Conservation (phyloP, 2,329 filamentous ascomycete species). For the Ophiostoma piceae region DNA sequence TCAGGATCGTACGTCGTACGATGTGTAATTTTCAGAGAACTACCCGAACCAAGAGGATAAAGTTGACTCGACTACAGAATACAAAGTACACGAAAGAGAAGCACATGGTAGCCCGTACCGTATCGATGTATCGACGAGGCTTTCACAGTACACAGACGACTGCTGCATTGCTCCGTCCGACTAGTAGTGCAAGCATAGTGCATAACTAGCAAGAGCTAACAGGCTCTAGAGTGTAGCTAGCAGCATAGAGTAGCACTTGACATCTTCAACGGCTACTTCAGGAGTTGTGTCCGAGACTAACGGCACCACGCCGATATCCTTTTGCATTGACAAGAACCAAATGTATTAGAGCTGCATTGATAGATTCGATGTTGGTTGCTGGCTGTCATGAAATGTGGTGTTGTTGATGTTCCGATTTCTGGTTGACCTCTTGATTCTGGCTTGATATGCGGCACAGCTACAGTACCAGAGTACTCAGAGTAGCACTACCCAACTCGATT, state of each 20-base stretch:
- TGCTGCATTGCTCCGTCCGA: neutral
- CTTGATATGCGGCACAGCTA: too few relatives aligned
- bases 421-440: too few relatives aligned
- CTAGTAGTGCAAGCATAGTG: neutral
- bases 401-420: too few relatives aligned
- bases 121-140: neutral
- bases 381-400: too few relatives aligned
- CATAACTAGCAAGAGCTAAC: neutral
- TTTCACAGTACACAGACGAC: neutral
- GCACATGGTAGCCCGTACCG: neutral
- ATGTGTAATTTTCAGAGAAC: neutral
- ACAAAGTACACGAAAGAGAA: too few relatives aligned
- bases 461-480: too few relatives aligned
- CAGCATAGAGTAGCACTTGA: neutral
- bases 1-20: neutral
- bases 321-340: too few relatives aligned
- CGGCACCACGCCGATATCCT: neutral
- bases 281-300: conserved; percentile 7
- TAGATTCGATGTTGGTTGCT: too few relatives aligned
- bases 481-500: neutral
- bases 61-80: too few relatives aligned
- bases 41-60: neutral
- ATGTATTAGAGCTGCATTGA: too few relatives aligned
- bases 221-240: neutral
- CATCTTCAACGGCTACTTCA: conserved; percentile 7